Evolutionary conservation across 495 filamentous ascomycete species (phyloP).

Genomic region (Hyphodiscus hymeniophilus): DNA sequence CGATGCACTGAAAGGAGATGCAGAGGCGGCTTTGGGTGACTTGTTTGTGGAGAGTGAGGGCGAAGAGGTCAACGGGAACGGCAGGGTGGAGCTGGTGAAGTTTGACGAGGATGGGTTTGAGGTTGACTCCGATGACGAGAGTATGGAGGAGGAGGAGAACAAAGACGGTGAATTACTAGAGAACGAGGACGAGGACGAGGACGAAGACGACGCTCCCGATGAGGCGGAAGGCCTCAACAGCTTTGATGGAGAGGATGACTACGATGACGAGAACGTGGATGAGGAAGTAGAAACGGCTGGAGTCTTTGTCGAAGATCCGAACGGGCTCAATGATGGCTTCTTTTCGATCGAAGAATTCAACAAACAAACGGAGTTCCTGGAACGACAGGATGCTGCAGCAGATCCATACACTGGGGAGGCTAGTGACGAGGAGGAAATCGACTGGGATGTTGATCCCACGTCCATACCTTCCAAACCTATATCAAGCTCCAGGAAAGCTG

Average conservation of each 20-base stretch:
- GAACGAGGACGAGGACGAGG: conserved; percentile 31
- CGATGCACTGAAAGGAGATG: conserved; percentile 42
- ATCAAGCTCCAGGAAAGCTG: conserved; percentile 12
- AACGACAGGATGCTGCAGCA: conserved; percentile 64
- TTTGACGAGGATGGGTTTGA: conserved; percentile 42
- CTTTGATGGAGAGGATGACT: conserved; percentile 29
- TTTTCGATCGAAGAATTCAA: conserved; percentile 99
- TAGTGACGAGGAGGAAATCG: conserved; percentile 72
- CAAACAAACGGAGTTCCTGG: conserved; percentile 77
- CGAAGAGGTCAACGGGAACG: conserved; percentile 8
- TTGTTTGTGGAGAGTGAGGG: conserved; percentile 23
- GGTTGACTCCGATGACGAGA: conserved; percentile 29
- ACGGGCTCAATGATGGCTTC: conserved; percentile 84
- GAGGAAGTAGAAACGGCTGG: conserved; percentile 29
- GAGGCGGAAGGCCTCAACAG: conserved; percentile 26
- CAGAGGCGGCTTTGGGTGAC: conserved; percentile 40
- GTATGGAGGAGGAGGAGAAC: conserved; percentile 19
- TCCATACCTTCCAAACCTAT: conserved; percentile 13
- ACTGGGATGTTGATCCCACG: conserved; percentile 73
- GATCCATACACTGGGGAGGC: conserved; percentile 50
- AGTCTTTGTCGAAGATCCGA: conserved; percentile 36
- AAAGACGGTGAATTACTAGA: conserved; percentile 26
- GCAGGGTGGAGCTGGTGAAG: conserved; percentile 27
- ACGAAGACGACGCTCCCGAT: conserved; percentile 30
- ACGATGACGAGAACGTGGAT: conserved; percentile 25